A percentile compares a stretch with the other conserved stretches of the same genome.
Evolutionary conservation across 176 grass and related monocot species (phyloP).

Genomic region (Bolboschoenus planiculmis): DNA sequence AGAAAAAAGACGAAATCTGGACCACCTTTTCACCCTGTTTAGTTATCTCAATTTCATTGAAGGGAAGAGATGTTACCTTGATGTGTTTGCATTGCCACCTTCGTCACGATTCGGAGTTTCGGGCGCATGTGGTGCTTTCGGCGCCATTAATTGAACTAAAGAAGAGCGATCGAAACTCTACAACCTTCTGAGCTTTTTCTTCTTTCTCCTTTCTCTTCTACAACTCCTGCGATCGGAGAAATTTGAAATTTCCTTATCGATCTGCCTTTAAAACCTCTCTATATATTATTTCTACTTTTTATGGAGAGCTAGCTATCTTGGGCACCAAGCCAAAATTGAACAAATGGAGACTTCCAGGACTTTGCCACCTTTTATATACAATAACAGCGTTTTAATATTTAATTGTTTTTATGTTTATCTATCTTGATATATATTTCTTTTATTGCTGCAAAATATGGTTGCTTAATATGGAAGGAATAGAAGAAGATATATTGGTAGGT

Average conservation of each 20-base stretch:
- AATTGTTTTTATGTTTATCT: not conserved
- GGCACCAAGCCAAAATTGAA: not conserved
- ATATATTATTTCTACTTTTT: not conserved
- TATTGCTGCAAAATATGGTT: not conserved
- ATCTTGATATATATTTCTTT: not conserved
- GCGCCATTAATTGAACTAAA: not conserved
- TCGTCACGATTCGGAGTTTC: not conserved
- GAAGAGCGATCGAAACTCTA: not conserved
- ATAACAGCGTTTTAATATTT: not conserved
- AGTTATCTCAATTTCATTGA: not conserved
- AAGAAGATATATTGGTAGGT: not conserved
- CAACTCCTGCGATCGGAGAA: not conserved
- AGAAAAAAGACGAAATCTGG: not conserved
- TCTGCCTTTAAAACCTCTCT: not conserved
- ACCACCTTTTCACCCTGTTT: not conserved
- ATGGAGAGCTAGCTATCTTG: constrained; percentile 6
- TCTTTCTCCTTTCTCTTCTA: not conserved
- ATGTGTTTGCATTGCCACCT: not conserved
- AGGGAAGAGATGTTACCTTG: not conserved
- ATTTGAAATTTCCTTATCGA: constrained; percentile 15
- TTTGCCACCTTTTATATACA: constrained; percentile 7
- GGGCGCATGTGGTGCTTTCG: not conserved
- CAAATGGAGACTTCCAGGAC: constrained; percentile 4
- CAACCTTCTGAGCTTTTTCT: not conserved
- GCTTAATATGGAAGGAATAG: not conserved